Conservation (phyloP, 768 basidiomycete species). For the Gautieria morchelliformis region DNA sequence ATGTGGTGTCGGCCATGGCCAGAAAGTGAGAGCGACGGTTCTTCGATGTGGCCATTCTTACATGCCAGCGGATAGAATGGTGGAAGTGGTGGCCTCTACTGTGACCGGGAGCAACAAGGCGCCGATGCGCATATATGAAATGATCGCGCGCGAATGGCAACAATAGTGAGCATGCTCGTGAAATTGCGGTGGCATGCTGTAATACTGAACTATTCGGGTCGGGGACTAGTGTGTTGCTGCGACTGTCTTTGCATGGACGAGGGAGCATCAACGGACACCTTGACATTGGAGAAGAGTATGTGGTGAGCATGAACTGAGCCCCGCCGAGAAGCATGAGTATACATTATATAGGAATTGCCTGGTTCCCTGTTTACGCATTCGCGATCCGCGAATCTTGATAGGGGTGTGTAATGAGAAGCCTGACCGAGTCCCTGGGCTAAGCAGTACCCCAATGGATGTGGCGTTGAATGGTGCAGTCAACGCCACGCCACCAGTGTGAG, state of each 20-base stretch:
- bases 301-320: background rate
- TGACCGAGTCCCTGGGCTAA: no score
- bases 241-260: background rate
- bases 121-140: background rate
- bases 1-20: background rate
- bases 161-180: background rate
- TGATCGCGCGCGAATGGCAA: background rate
- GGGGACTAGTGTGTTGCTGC: background rate
- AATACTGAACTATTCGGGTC: no score
- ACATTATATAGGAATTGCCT: background rate
- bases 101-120: background rate
- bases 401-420: no score
- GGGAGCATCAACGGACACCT: background rate
- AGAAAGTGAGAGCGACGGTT: background rate
- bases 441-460: no score
- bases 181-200: no score
- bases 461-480: no score
- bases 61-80: background rate
- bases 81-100: background rate
- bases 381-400: no score
- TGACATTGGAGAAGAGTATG: background rate
- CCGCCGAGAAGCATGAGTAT: background rate
- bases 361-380: no score
- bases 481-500: no score
- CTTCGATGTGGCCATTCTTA: background rate